Evolutionary conservation across 2,329 filamentous ascomycete genomes (phyloP).

Genomic region (Tolypocladium ophioglossoides): DNA sequence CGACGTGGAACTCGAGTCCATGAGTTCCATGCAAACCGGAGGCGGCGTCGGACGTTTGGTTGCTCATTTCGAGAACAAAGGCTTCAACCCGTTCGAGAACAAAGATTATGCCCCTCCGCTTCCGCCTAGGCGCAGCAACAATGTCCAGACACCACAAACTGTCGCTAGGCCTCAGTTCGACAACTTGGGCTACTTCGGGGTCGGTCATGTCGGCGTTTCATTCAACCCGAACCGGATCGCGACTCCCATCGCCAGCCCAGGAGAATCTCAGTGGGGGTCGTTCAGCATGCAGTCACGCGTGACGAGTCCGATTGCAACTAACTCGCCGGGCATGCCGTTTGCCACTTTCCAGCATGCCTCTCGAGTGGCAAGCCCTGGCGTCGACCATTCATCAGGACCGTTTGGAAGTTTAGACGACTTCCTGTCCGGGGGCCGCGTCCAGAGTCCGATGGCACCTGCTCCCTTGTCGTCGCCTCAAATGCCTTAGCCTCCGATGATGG

Average conservation of each 20-base stretch:
- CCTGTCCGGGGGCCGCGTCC: constrained; percentile 17
- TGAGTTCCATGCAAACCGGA: constrained; percentile 12
- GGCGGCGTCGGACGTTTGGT: constrained; percentile 24
- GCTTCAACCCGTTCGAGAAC: constrained; percentile 21
- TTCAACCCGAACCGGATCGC: constrained; percentile 16
- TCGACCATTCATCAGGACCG: constrained; percentile 14
- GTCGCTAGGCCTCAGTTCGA: constrained; percentile 8
- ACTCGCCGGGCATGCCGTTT: constrained; percentile 17
- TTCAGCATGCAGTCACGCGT: constrained; percentile 17
- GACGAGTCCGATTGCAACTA: constrained; percentile 21
- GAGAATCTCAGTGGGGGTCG: constrained; percentile 21
- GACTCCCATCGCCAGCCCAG: constrained; percentile 20
- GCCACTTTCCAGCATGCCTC: constrained; percentile 20
- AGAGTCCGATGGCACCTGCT: constrained; percentile 12
- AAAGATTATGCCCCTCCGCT: constrained; percentile 24
- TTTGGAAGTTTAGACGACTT: constrained; percentile 24
- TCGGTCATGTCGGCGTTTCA: not conserved
- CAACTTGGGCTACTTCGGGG: constrained; percentile 2
- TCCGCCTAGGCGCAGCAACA: constrained; percentile 21
- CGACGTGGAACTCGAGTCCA: constrained; percentile 17
- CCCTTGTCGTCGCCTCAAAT: constrained; percentile 10
- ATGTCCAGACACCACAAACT: constrained; percentile 13
- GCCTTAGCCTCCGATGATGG: constrained; percentile 11
- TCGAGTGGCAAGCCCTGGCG: constrained; percentile 15
- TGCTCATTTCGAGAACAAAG: constrained; percentile 30